A percentile compares a stretch with the other conserved stretches of the same genome.
Conservation (phyloP, 2,329 filamentous ascomycete genomes). For the Fusarium chlamydosporum region DNA sequence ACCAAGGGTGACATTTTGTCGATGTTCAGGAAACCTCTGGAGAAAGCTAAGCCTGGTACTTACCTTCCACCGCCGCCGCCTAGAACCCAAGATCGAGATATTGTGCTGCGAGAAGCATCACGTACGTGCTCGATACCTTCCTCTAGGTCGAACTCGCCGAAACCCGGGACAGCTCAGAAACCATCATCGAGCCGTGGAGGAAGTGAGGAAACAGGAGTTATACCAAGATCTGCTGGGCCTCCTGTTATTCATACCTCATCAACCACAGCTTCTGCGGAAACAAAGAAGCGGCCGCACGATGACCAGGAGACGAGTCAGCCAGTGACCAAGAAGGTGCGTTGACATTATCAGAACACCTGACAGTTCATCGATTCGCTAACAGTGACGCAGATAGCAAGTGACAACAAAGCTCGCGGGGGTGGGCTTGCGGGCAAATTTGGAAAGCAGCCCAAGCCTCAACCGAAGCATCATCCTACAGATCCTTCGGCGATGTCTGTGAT, state of each 20-base stretch:
- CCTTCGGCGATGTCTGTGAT: constrained; percentile 68
- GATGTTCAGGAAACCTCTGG: constrained; percentile 63
- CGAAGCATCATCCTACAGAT: constrained; percentile 59
- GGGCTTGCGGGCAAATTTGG: constrained; percentile 57
- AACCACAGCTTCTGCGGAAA: constrained; percentile 41
- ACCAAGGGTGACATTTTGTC: constrained; percentile 74
- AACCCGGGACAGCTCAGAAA: constrained; percentile 10
- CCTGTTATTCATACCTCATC: constrained; percentile 60
- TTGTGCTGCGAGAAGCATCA: constrained; percentile 43
- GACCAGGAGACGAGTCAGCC: constrained; percentile 53
- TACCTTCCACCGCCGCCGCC: constrained; percentile 34
- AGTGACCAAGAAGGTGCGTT: constrained; percentile 60
- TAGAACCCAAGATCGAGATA: constrained; percentile 32
- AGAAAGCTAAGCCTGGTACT: constrained; percentile 53
- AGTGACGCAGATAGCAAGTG: constrained; percentile 51
- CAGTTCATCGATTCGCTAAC: constrained; percentile 43
- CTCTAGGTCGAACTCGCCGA: constrained; percentile 36
- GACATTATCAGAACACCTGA: constrained; percentile 4
- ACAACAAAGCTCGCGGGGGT: constrained; percentile 51
- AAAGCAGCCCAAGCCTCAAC: constrained; percentile 47
- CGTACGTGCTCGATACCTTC: constrained; percentile 19
- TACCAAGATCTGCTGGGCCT: constrained; percentile 51
- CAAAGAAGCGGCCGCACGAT: constrained; percentile 63
- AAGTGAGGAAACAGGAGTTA: constrained; percentile 27
- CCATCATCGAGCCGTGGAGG: constrained; percentile 40